A percentile compares a stretch with the other conserved stretches of the same genome.
These are phyloP conservation scores for Clitoria ternatea DNA, from an alignment of 306 rosid genomes.

Conservation along the genomic window DNA sequence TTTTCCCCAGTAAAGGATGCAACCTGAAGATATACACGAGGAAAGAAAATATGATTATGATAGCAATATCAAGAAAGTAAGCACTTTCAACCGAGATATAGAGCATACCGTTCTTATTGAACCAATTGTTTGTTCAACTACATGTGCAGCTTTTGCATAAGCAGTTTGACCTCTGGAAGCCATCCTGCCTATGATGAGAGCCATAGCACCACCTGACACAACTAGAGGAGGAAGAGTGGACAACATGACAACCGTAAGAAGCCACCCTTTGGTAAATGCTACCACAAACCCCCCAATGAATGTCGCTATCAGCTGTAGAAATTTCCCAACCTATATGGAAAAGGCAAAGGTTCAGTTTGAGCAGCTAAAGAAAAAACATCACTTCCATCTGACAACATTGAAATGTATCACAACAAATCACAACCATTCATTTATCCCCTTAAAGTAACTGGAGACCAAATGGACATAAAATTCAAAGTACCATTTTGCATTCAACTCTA, in stretches of 20 bases:
- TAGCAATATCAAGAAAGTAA: background rate
- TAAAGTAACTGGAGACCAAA: no score
- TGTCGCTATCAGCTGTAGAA: slow-evolving; percentile 59
- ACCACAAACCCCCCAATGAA: slow-evolving; percentile 64
- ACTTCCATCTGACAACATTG: no score
- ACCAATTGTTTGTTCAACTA: slow-evolving; percentile 87
- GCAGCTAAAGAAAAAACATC: no score
- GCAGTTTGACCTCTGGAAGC: slow-evolving; percentile 74
- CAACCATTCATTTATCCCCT: no score
- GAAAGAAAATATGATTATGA: slow-evolving; percentile 14
- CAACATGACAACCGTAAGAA: slow-evolving; percentile 72
- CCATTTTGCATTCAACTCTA: background rate
- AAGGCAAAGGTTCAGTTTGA: background rate
- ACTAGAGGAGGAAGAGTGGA: slow-evolving; percentile 75
- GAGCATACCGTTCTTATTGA: slow-evolving; percentile 75
- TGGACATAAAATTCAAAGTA: no score
- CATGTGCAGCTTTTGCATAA: slow-evolving; percentile 73
- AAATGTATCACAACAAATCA: no score
- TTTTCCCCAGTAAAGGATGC: slow-evolving; percentile 88
- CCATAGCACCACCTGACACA: slow-evolving; percentile 57
- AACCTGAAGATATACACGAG: slow-evolving; percentile 40
- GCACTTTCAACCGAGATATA: background rate
- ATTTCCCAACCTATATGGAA: slow-evolving; percentile 73
- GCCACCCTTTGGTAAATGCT: slow-evolving; percentile 87
- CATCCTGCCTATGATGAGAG: slow-evolving; percentile 48